A percentile compares a stretch with the other conserved stretches of the same genome.
phyloP scores from a whole-genome alignment of 1,284 basidiomycete species.

The Cutaneotrichosporon curvatum region DNA sequence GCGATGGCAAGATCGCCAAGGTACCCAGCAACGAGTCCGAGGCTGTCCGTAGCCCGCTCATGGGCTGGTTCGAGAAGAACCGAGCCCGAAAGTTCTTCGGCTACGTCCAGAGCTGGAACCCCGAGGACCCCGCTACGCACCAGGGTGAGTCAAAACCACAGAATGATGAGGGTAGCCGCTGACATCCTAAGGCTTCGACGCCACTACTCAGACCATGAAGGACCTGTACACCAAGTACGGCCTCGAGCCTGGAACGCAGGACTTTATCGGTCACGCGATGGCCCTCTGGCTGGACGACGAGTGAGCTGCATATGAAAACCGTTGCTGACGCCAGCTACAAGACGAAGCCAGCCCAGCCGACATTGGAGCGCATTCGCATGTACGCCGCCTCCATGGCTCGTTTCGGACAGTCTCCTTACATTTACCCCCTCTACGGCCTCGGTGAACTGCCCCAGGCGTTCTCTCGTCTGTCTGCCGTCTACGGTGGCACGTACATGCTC shows the following conservation, averaged over 20 bases:
- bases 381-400: constrained; percentile 99
- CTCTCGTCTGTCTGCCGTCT: constrained; percentile 94
- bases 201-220: constrained; percentile 85
- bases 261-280: constrained; percentile 99
- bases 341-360: constrained; percentile 77
- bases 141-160: constrained; percentile 59
- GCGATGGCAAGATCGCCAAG: constrained; percentile 94
- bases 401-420: constrained; percentile 99
- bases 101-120: constrained; percentile 92
- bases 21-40: constrained; percentile 98
- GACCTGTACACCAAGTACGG: constrained; percentile 94
- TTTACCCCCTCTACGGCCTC: constrained; percentile 97
- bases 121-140: constrained; percentile 88
- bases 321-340: constrained; percentile 63
- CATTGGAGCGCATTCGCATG: constrained; percentile 92
- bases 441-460: constrained; percentile 99
- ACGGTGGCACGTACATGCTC: constrained; percentile 99
- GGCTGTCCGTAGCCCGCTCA: constrained; percentile 86
- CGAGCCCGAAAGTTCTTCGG: constrained; percentile 98
- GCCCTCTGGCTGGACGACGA: constrained; percentile 96
- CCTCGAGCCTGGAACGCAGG: constrained; percentile 92
- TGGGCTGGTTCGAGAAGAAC: constrained; percentile 98
- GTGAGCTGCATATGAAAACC: constrained; percentile 51
- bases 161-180: neutral
- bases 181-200: constrained; percentile 59